These are phyloP conservation scores for Sugiyamaella castrensis DNA, from an alignment of 1,139 yeast genomes.

Conservation along the genomic window DNA sequence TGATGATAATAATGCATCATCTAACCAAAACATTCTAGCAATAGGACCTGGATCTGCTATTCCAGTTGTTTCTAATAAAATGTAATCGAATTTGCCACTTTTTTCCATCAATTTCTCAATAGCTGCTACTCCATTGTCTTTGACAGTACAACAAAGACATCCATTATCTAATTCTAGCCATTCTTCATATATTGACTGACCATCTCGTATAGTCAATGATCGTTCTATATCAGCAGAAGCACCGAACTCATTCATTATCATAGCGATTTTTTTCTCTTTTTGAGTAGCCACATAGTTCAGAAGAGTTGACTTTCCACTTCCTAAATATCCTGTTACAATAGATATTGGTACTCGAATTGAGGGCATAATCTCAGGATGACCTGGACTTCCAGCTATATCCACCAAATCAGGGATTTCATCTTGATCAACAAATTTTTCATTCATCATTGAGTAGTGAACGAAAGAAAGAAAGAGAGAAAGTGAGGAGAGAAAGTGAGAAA, in stretches of 20 bases:
- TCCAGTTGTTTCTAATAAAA: constrained; percentile 90
- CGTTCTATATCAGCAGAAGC: constrained; percentile 77
- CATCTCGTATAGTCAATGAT: constrained; percentile 71
- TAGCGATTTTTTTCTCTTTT: constrained; percentile 74
- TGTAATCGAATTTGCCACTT: constrained; percentile 77
- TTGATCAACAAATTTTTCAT: constrained; percentile 4
- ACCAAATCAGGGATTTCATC: constrained; percentile 30
- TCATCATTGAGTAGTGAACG: not conserved
- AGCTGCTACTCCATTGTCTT: constrained; percentile 91
- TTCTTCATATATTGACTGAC: constrained; percentile 59
- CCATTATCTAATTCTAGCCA: constrained; percentile 98
- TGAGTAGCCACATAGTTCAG: constrained; percentile 68
- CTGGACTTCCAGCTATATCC: constrained; percentile 16
- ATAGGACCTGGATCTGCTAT: constrained; percentile 98
- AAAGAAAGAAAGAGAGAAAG: too few species aligned
- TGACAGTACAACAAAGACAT: constrained; percentile 93
- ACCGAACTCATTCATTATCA: constrained; percentile 64
- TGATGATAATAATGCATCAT: constrained; percentile 77
- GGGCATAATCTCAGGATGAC: constrained; percentile 12
- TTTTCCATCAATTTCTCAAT: constrained; percentile 81
- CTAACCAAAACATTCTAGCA: constrained; percentile 96
- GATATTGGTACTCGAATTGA: constrained; percentile 74
- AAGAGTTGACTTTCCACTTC: constrained; percentile 91
- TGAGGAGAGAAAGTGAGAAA: too few species aligned
- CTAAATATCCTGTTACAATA: constrained; percentile 89